These are phyloP conservation scores for Limonomyces culmigenus DNA, from an alignment of 1,284 basidiomycete species.

Conservation along the genomic window DNA sequence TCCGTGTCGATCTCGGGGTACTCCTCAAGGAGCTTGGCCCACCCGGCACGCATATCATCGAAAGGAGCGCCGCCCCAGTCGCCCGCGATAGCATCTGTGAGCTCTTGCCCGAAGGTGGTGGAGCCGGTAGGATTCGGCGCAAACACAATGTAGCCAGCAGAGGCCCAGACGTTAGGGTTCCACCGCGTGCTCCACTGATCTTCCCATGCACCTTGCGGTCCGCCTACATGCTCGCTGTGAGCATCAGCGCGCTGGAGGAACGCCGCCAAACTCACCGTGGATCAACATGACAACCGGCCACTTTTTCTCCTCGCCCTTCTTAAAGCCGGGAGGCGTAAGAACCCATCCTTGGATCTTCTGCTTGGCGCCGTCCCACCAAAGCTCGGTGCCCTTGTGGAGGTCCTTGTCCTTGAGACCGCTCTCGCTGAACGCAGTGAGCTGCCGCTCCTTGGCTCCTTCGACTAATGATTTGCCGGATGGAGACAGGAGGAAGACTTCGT, in stretches of 20 bases:
- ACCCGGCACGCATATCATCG: slow-evolving; percentile 62
- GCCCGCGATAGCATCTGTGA: slow-evolving; percentile 63
- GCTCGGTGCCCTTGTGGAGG: slow-evolving; percentile 50
- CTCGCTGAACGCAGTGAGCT: slow-evolving; percentile 46
- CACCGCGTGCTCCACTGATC: slow-evolving; percentile 77
- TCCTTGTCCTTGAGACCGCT: slow-evolving; percentile 36
- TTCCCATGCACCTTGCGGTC: slow-evolving; percentile 69
- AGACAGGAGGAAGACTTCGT: slow-evolving; percentile 50
- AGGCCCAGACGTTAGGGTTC: slow-evolving; percentile 59
- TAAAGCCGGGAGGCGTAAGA: slow-evolving; percentile 63
- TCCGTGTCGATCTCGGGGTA: slow-evolving; percentile 75
- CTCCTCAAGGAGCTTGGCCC: slow-evolving; percentile 48
- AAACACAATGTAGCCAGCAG: slow-evolving; percentile 15
- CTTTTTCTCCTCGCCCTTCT: slow-evolving; percentile 45
- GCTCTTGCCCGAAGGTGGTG: slow-evolving; percentile 78
- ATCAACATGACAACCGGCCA: slow-evolving; percentile 63
- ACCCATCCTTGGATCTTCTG: slow-evolving; percentile 70
- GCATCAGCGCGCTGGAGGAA: neutral
- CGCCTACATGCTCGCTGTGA: slow-evolving; percentile 15
- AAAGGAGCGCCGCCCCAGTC: slow-evolving; percentile 85
- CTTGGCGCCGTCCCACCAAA: slow-evolving; percentile 75
- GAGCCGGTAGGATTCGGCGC: slow-evolving; percentile 82
- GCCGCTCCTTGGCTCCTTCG: slow-evolving; percentile 18
- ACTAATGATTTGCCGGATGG: slow-evolving; percentile 18
- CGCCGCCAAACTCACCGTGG: slow-evolving; percentile 28